phyloP scores from a whole-genome alignment of 2,329 filamentous ascomycete species.

The Fusarium oligoseptatum region DNA sequence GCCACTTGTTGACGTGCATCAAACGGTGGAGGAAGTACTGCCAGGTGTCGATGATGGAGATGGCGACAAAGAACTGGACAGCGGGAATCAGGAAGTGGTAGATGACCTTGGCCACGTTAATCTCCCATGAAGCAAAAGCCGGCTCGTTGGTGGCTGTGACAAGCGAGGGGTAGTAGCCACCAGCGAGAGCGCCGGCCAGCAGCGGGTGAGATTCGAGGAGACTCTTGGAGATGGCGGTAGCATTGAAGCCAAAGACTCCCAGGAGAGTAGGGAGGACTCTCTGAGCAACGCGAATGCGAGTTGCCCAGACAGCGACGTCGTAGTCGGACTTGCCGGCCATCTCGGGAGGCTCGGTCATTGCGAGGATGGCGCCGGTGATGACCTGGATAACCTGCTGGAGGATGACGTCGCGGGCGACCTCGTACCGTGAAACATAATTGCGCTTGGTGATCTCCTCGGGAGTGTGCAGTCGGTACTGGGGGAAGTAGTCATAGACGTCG shows the following conservation, averaged over 20 bases:
- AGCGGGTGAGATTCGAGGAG: slow-evolving; percentile 78
- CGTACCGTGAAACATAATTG: slow-evolving; percentile 86
- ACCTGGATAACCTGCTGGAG: slow-evolving; percentile 94
- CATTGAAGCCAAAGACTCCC: slow-evolving; percentile 80
- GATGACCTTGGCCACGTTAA: slow-evolving; percentile 78
- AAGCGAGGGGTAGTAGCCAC: slow-evolving; percentile 83
- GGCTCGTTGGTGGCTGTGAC: slow-evolving; percentile 73
- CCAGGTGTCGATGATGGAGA: slow-evolving; percentile 91
- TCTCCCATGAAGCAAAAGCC: slow-evolving; percentile 87
- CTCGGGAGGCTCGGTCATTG: slow-evolving; percentile 79
- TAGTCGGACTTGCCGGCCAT: slow-evolving; percentile 84
- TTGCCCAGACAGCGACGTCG: slow-evolving; percentile 91
- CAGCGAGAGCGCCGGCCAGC: slow-evolving; percentile 80
- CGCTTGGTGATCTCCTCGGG: slow-evolving; percentile 90
- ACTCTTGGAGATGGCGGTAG: slow-evolving; percentile 79
- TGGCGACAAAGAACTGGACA: slow-evolving; percentile 81
- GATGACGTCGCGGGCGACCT: slow-evolving; percentile 91
- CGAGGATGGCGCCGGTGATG: slow-evolving; percentile 74
- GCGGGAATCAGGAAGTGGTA: slow-evolving; percentile 84
- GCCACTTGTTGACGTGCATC: slow-evolving; percentile 98
- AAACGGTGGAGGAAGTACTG: slow-evolving; percentile 96
- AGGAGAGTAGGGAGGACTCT: slow-evolving; percentile 81
- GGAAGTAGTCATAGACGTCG: slow-evolving; percentile 87
- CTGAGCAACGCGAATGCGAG: slow-evolving; percentile 82
- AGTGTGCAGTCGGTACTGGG: slow-evolving; percentile 93